Base-by-base conservation (phyloP, 1,284 basidiomycete species). In the Exobasidium cylindrosporum region DNA sequence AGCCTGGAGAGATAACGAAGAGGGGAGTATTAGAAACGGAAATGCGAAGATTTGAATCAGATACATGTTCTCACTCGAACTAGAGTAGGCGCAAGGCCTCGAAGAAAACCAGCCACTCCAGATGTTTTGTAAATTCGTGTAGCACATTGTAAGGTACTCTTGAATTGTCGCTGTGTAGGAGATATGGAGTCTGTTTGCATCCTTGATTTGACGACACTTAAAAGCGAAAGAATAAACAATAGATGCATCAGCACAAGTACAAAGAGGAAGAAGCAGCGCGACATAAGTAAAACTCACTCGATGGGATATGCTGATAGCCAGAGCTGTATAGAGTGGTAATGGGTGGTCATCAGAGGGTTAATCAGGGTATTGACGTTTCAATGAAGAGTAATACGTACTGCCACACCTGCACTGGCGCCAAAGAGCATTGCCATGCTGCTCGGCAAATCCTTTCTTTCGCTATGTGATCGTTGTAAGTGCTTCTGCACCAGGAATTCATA, bases 81-180 rank as follows among this genome's bases (percentile, higher is more conserved):
- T 60, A 98, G 84, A 7, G 94, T 97, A 30, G 95, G 95, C 14
- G 85, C 85, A 17, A 97, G 84, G 21, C 95, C 95, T 40, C 92
- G 87, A 40, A 88, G 89, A 82, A 97, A 97, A 3, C 92, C 95
- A 52, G 84, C 82, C 40, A 88, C 82, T 1, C 94, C 95, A 80
- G 94, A 91, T 11, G 86, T 84, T 60, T 85, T 83, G 87, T 88
- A 93, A 17, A 92, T 88, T 65, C 87, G 89, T 43, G 86, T 85
- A 43, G 90, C 86, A 71, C 92, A 96, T 78, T 96, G 89, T 32
- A 90, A 68, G 10, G 90, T 86, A 11, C 89, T 89, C 45, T 83
- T 85, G 83, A 94, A 97, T 78, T 89, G 89, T 17, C 74, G 58
- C n/a, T 71, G n/a, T 2, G 50, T 26, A 0, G 69, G 65, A 13